Base-by-base conservation (phyloP, 345 rosid species). In the Limnanthes douglasii region DNA sequence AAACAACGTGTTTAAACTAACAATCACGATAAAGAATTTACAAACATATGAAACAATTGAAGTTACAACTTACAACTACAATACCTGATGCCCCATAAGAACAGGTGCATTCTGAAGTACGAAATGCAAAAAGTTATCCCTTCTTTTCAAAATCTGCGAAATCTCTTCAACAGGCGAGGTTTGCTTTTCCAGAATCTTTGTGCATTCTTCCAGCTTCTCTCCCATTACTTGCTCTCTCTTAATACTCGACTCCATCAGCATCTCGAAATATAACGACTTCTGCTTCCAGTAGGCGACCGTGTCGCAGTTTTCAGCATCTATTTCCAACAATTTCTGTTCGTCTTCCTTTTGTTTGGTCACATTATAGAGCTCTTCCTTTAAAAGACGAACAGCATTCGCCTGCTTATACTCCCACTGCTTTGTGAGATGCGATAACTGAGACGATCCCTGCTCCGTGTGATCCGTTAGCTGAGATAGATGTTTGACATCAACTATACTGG, bases 71-170 rank as follows among this genome's bases (percentile, higher is more conserved):
- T 8, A 7, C 23, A 17, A 8, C n/a, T 19, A 5, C 31, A 15
- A 30, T 60, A 78, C 90, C 90, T 73, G 90, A 62, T 78, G 84
- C 5, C 90, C 83, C 5, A 73, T 73, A 33, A 73, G 79, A 30
- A 78, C 66, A 3, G 90, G 90, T 23, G 90, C 90, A 65, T 53
- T 68, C 53, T 70, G 79, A 36, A 78, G 90, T 18, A 78, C 69
- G 39, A 78, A 78, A 48, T 78, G 84, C 46, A 78, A 51, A 61
- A 73, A 78, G 57, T 73, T 78, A 44, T 78, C 90, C 0, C 83
- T 83, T 29, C 84, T 65, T 36, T 68, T 68, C 17, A 78, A 64
- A 43, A 78, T 73, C 54, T 78, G 80, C 6, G 72, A 65, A 55
- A 78, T 42, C 35, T 78, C 90, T 54, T 78, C 90, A 9, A 73